phyloP scores from a whole-genome alignment of 176 grass and related monocot species.

The Melocanna baccifera region DNA sequence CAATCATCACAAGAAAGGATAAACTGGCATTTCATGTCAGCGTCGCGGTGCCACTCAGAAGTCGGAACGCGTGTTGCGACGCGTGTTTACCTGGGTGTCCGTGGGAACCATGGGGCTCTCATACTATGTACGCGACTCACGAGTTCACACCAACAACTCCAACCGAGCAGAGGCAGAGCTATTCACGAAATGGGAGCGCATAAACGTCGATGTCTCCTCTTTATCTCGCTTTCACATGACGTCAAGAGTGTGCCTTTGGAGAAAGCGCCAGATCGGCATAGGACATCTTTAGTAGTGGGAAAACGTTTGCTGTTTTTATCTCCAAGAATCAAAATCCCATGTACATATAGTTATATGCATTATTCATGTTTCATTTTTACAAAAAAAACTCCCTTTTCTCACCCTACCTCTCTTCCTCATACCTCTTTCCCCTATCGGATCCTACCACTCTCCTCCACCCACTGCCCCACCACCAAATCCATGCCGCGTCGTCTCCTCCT shows the following conservation, averaged over 20 bases:
- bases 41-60: not conserved
- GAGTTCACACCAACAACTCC: not conserved
- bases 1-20: not conserved
- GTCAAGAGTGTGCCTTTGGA: not conserved
- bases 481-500: too few relatives aligned
- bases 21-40: not conserved
- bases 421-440: too few relatives aligned
- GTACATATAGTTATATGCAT: too few relatives aligned
- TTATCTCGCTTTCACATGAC: not conserved
- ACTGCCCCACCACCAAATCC: too few relatives aligned
- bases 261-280: not conserved
- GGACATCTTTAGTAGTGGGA: not conserved
- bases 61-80: not conserved
- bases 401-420: too few relatives aligned
- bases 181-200: not conserved
- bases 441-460: too few relatives aligned
- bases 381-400: too few relatives aligned
- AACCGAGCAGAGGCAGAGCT: not conserved
- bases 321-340: too few relatives aligned
- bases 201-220: not conserved
- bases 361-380: too few relatives aligned
- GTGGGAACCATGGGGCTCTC: constrained; percentile 3
- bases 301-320: not conserved
- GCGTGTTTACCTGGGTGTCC: not conserved
- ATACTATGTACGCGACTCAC: not conserved